Percentiles rank a stretch among this genome's conserved stretches.
Conservation (phyloP, 1,284 basidiomycete species). For the Ceratobasidium sp. region DNA sequence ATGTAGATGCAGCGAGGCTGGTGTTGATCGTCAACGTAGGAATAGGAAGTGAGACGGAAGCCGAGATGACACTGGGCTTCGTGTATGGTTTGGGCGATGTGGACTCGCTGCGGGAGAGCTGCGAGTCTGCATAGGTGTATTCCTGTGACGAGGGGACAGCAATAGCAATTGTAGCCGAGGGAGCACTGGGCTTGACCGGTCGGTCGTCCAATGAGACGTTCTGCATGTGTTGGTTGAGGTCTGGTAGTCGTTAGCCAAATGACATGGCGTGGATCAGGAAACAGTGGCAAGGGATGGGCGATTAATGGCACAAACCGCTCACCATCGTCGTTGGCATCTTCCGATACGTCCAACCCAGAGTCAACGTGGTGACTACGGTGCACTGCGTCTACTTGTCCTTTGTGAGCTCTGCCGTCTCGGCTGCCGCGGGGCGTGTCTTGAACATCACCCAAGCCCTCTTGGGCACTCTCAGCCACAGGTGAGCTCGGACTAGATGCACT, state of each 20-base stretch:
- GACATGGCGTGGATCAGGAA: background rate
- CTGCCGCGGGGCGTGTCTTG: background rate
- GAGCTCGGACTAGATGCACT: background rate
- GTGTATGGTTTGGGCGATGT: conserved; percentile 11
- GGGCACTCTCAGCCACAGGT: background rate
- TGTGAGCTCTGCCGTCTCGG: background rate
- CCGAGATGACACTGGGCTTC: conserved; percentile 32
- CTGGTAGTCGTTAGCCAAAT: conserved; percentile 41
- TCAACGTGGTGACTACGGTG: conserved; percentile 26
- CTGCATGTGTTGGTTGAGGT: conserved; percentile 52
- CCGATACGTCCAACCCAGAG: conserved; percentile 28
- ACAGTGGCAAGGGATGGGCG: background rate
- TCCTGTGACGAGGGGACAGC: conserved; percentile 1
- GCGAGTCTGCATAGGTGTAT: conserved; percentile 18
- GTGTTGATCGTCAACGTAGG: conserved; percentile 28
- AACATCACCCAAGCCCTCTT: background rate
- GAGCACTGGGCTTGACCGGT: background rate
- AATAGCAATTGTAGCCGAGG: background rate
- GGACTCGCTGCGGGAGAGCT: background rate
- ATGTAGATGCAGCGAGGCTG: too few species aligned
- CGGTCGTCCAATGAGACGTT: background rate
- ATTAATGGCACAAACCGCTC: background rate
- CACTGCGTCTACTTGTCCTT: background rate
- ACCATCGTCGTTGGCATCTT: conserved; percentile 27
- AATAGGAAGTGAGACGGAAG: conserved; percentile 16